Evolutionary conservation across 371 early-diverging fungal species (phyloP).

Genomic region (Apophysomyces trapeziformis): DNA sequence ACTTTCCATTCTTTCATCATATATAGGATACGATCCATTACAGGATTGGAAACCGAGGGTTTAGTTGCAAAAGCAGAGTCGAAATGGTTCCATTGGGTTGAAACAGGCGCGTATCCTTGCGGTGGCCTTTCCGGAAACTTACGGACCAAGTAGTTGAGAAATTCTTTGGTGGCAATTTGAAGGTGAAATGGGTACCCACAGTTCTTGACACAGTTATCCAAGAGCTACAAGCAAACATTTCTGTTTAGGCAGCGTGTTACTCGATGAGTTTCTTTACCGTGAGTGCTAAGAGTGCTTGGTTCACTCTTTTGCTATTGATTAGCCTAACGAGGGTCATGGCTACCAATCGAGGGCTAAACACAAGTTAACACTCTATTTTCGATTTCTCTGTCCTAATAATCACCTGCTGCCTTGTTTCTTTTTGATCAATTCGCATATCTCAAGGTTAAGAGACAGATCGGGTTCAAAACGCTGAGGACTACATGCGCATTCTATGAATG

Average conservation of each 20-base stretch:
- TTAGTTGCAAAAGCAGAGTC: slow-evolving; percentile 9
- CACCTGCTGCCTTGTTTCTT: slow-evolving; percentile 84
- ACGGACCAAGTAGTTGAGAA: slow-evolving; percentile 91
- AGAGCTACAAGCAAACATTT: slow-evolving; percentile 52
- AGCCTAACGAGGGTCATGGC: slow-evolving; percentile 80
- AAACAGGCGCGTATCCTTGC: slow-evolving; percentile 3
- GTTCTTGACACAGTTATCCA: slow-evolving; percentile 95
- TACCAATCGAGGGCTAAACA: slow-evolving; percentile 79
- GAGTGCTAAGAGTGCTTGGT: slow-evolving; percentile 76
- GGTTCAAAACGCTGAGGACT: slow-evolving; percentile 72
- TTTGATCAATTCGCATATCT: slow-evolving; percentile 94
- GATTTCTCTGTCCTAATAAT: slow-evolving; percentile 22
- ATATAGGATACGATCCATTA: slow-evolving; percentile 87
- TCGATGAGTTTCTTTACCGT: slow-evolving; percentile 48
- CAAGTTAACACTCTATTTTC: not conserved
- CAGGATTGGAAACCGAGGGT: slow-evolving; percentile 49
- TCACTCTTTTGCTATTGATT: slow-evolving; percentile 73
- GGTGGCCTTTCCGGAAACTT: slow-evolving; percentile 91
- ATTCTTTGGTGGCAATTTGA: slow-evolving; percentile 92
- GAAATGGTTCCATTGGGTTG: slow-evolving; percentile 15
- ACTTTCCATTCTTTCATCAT: slow-evolving; percentile 92
- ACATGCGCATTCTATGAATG: slow-evolving; percentile 76
- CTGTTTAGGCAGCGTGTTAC: not conserved
- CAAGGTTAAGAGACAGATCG: slow-evolving; percentile 86
- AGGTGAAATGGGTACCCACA: slow-evolving; percentile 96